Base-by-base conservation (phyloP, 805 yeast species). In the Hanseniaspora clermontiae region DNA sequence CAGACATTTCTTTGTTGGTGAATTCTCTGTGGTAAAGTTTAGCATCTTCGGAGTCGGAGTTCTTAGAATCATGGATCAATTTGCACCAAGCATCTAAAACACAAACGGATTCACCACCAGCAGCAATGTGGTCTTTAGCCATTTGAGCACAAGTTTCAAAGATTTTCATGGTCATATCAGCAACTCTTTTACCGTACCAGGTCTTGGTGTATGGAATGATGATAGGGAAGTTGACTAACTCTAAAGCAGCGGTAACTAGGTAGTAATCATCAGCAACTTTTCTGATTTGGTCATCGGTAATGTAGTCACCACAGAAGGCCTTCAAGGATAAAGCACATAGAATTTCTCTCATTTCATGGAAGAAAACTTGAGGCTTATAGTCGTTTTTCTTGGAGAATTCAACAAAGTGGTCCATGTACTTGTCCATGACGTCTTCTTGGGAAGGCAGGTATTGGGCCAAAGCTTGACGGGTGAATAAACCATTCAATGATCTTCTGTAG, bases 181-280 rank as follows among this genome's bases (percentile, higher is more conserved):
- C 95, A 65, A 90, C 85, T 67, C 78, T 81, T 74, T 87, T 84
- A 62, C 98, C 98, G 71, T 90, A 87, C 98, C 98, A 93, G 38
- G 98, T 84, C 74, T 91, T 93, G 60, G 98, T 89, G 77, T 78
- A 93, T 34, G 98, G 98, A 50, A 93, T 70, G 61, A 93, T 91
- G 64, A 93, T 87, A 60, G 98, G 98, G 81, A 93, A 93, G 76
- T 93, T 93, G 60, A 93, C 98, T 62, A 93, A 79, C 73, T 93
- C 98, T 66, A 93, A 78, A 31, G 98, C 98, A 59, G 95, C 95
- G 14, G 98, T 93, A 62, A 93, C 86, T 61, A 80, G 74, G 72
- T 82, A 93, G 72, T 90, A 93, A 71, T 90, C 89, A 70, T 91
- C 97, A 52, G 97, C 93, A 65, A 93, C 82, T 57, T 77, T 76